Conservation (phyloP, 345 rosid genomes). For the Erodium maritimum region DNA sequence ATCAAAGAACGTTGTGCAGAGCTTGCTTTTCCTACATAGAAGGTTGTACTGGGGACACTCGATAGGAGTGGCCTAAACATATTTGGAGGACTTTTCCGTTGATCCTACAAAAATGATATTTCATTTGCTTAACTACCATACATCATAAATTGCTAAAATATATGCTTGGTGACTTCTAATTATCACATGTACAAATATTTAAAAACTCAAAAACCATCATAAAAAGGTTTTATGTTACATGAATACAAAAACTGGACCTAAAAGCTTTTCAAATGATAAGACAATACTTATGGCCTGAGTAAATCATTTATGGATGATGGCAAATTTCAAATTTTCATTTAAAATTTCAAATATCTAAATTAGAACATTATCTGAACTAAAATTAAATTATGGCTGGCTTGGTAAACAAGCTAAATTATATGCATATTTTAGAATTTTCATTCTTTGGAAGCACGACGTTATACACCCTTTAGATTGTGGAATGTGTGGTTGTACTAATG, state of each 20-base stretch:
- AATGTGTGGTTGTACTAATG: not conserved
- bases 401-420: not conserved
- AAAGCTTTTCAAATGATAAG: slow-evolving; percentile 1
- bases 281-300: not conserved
- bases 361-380: not conserved
- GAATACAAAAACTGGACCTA: not conserved
- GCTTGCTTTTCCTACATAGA: slow-evolving; percentile 56
- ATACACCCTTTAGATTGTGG: not conserved
- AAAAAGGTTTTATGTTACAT: not conserved
- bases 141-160: not conserved
- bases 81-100: slow-evolving; percentile 78
- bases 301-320: not conserved
- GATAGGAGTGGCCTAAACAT: slow-evolving; percentile 98
- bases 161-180: not conserved
- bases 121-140: slow-evolving; percentile 9
- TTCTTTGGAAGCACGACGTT: not conserved
- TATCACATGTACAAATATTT: too few species aligned
- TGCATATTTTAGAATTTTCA: not conserved
- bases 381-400: not conserved
- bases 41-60: slow-evolving; percentile 86
- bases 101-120: slow-evolving; percentile 49
- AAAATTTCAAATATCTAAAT: not conserved
- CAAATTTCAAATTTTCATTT: not conserved
- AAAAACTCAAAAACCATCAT: too few species aligned
- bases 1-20: slow-evolving; percentile 46